Conservation (phyloP, 225 moss, liverwort and hornwort species). For the Pseudisothecium myosuroides region DNA sequence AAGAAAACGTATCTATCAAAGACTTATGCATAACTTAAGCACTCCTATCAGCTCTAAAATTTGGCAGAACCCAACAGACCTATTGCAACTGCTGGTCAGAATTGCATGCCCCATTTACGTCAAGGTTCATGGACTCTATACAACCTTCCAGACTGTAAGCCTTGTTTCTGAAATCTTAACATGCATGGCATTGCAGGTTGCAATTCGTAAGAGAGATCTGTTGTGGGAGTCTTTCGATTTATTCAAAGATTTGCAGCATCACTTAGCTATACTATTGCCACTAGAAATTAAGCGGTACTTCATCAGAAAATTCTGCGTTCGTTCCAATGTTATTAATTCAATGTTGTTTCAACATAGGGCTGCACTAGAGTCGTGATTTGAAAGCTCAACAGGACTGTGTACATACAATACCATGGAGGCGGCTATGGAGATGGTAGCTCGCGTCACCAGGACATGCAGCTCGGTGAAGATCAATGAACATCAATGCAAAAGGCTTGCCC, state of each 20-base stretch:
- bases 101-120: no score
- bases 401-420: neutral
- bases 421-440: neutral
- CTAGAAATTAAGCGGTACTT: neutral
- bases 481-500: neutral
- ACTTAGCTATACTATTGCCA: neutral
- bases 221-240: neutral
- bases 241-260: neutral
- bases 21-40: neutral
- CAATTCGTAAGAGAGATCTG: neutral
- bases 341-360: neutral
- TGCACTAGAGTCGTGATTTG: neutral
- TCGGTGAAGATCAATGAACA: neutral
- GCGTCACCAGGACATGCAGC: neutral
- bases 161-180: neutral
- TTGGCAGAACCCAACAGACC: neutral
- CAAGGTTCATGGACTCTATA: neutral
- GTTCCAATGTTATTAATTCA: neutral
- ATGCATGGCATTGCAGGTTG: neutral
- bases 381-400: neutral
- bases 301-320: neutral
- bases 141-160: neutral
- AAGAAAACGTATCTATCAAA: neutral
- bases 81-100: neutral
- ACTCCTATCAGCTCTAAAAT: neutral